Percentiles rank a stretch among this genome's conserved stretches.
These are phyloP conservation scores for Ambrosia trifida DNA, from an alignment of 129 eudicot genomes.

Conservation along the genomic window DNA sequence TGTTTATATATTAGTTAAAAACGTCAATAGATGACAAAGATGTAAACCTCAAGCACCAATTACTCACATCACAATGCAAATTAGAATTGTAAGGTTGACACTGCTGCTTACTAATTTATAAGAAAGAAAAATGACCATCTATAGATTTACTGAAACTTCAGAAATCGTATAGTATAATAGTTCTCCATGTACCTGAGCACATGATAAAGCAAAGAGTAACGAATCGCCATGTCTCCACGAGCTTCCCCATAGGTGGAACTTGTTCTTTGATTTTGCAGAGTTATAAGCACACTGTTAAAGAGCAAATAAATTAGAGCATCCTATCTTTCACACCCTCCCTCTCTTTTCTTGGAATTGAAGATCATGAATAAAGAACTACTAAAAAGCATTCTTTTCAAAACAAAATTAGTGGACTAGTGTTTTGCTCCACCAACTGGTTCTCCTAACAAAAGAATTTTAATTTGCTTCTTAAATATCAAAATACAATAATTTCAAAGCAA, in stretches of 20 bases:
- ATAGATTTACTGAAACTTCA: constrained; percentile 14
- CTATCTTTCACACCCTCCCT: background rate
- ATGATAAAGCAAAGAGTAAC: constrained; percentile 85
- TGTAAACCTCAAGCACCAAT: constrained; percentile 1
- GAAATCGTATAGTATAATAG: background rate
- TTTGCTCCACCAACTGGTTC: constrained; percentile 18
- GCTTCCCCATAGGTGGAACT: constrained; percentile 93
- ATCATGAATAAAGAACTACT: background rate
- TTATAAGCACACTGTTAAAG: constrained; percentile 85
- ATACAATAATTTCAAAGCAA: constrained; percentile 1
- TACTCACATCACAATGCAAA: background rate
- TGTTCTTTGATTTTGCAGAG: constrained; percentile 94
- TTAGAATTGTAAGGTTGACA: constrained; percentile 16
- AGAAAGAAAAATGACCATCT: constrained; percentile 7
- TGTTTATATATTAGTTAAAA: constrained; percentile 1
- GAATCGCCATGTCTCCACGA: constrained; percentile 98
- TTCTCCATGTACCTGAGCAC: constrained; percentile 76
- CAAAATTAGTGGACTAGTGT: background rate
- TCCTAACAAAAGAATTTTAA: background rate
- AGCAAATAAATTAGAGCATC: constrained; percentile 27
- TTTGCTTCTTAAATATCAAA: constrained; percentile 13
- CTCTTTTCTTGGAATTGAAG: background rate
- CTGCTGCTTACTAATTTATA: constrained; percentile 5
- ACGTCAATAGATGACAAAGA: constrained; percentile 3
- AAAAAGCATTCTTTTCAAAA: background rate